Evolutionary conservation across 306 rosid genomes (phyloP), one percentile per base, ranked within the genome.

Genomic region (Vigna reflexopilosa): DNA sequence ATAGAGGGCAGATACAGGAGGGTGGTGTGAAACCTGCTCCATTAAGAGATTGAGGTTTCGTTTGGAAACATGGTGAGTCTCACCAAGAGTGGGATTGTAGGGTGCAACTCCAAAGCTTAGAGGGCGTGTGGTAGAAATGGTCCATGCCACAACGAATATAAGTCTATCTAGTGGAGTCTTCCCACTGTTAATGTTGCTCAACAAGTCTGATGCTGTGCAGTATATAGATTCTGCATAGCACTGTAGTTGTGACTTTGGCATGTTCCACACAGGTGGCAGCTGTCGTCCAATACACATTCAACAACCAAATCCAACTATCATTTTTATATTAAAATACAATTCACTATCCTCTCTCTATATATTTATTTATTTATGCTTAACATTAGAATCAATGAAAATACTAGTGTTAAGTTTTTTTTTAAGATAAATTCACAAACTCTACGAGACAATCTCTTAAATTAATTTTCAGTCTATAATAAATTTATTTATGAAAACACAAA

Each of bases 21-120:
- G 96, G 77, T 90, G 96, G 79, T 94, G 94, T 36, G 90, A 91
- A 82, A 91, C 87, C 96, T 93, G 93, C 49, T 93, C 97, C 6
- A 89, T 67, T 34, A 91, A 88, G 49, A 93, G 81, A 14, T 88
- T 88, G 59, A 93, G 86, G 55, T 57, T 72, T 50, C 85, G 88
- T 12, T 81, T 77, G 40, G 97, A 85, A 52, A 85, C 92, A 86
- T 93, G 95, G 72, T 93, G 97, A 20, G 97, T 93, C 78, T 93
- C 98, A 20, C 92, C 97, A 50, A 93, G 93, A 84, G 86, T 83
- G 5, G 98, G 90, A 72, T 93, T 93, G 69, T 77, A 91, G 20
- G 94, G 94, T 67, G 87, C 87, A 79, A 83, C 72, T 13, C 98
- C 97, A 58, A 89, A 88, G 5, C 14, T 67, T 30, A 51, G 4